Base-by-base conservation (phyloP, 108 stramenopile species). In the Skeletonema tropicum region DNA sequence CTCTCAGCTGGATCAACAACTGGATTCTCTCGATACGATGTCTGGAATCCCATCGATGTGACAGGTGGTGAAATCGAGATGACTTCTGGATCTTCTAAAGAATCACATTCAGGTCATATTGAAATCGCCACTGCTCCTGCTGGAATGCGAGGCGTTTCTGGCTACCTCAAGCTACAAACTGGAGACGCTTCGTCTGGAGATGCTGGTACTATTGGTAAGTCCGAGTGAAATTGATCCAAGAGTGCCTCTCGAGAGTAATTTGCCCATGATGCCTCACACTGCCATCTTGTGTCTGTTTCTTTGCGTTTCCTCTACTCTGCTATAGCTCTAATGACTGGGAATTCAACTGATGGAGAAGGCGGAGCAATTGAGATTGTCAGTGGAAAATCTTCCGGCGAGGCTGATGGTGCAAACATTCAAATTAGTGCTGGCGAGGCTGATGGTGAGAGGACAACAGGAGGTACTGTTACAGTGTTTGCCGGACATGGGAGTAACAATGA, bases 401-500 rank as follows among this genome's bases (percentile, higher is more conserved):
- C 57, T 25, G 19, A 67, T 48, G 66, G 66, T 60, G 57, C 66
- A 0, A 29, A 67, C 25, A 48, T 67, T 10, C 57, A 57, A 48
- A 57, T 67, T 60, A 60, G 29, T 8, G 66, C 66, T 30, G 66
- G 66, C 57, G 57, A 67, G 26, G 21, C 66, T 19, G 4, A 14
- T 29, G 55, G 45, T 17, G 21, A 57, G n/a, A 25, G 52, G 10
- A n/a, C 57, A n/a, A 60, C 29, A 25, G 74, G 74, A 2, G 74
- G 74, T 6, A 75, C 58, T 58, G 42, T 75, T n/a, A 70, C 60
- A 17, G 30, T 75, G 39, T 19, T 29, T 41, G 74, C 68, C 2
- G 74, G 74, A 33, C 35, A 58, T 61, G 74, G 57, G 38, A 67
- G 36, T 45, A 65, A 46, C 64, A 25, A 23, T 57, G 64, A 65